Evolutionary conservation across 2,329 filamentous ascomycete species (phyloP), one percentile per base, ranked within the genome.

Genomic region (Emergomyces orientalis): DNA sequence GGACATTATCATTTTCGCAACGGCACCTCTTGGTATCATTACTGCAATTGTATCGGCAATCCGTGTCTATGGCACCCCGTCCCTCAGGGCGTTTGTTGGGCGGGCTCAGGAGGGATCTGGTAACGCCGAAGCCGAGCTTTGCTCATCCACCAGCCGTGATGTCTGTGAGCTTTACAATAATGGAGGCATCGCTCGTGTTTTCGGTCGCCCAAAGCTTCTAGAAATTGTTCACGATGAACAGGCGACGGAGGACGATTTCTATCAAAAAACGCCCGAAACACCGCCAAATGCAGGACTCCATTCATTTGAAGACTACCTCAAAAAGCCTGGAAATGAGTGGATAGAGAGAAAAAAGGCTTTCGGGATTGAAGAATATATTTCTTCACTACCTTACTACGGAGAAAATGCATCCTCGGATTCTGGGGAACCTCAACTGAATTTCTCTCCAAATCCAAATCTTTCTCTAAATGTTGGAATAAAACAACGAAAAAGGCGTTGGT

Each of bases 141-240:
- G 65, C 27, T 68, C 70, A 6, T 73, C 71, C 0, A 73, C 71
- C 8, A 63, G 62, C 45, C 62, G 57, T 13, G 62, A 63, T 30
- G 62, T 63, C n/a, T 63, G 62, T 3, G 79, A 82, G 63, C 66
- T 81, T 0, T 81, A 76, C 65, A 80, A 80, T 8, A 75, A 77
- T 56, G 67, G 72, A 0, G 71, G 73, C 0, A 71, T 82, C 2
- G 71, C 74, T 1, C 69, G 73, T 11, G 73, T 76, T 8, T 72
- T 72, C 61, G 74, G 73, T 1, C 64, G 70, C 25, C 73, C 74
- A 1, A 71, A 68, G 32, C 71, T 76, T 1, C 47, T 76, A 22
- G 74, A 76, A 63, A 65, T 76, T 4, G 65, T 76, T 27, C 63
- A 74, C 76, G 25, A 67, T 75, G 32, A 13, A 76, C 75, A 0